A percentile compares a stretch with the other conserved stretches of the same genome.
Evolutionary conservation across 169 alveolate genomes (phyloP).

Genomic region (Cyclospora cayetanensis): DNA sequence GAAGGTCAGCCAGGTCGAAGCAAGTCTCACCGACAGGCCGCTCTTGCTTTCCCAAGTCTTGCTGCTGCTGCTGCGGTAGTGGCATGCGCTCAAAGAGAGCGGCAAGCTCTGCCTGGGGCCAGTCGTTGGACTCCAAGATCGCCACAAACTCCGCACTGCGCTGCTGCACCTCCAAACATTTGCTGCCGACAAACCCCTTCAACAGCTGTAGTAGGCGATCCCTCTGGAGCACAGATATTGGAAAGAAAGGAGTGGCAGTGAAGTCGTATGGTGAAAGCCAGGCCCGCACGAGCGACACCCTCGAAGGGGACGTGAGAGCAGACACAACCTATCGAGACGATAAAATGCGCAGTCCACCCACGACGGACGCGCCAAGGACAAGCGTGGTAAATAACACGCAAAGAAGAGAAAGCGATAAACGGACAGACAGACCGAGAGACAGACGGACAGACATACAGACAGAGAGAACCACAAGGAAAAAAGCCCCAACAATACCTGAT

Average conservation of each 20-base stretch:
- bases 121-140: slow-evolving; percentile 40
- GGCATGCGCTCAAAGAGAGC: slow-evolving; percentile 58
- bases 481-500: slow-evolving; percentile 12
- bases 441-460: background rate
- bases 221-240: background rate
- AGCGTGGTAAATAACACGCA: too few species aligned
- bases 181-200: background rate
- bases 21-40: slow-evolving; percentile 44
- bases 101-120: slow-evolving; percentile 9
- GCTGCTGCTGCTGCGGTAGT: slow-evolving; percentile 5
- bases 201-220: background rate
- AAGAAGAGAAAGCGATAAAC: too few species aligned
- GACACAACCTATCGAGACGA: background rate
- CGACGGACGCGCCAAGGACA: too few species aligned
- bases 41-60: background rate
- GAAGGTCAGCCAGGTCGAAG: slow-evolving; percentile 58
- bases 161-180: slow-evolving; percentile 46
- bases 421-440: background rate
- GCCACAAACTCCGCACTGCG: slow-evolving; percentile 29
- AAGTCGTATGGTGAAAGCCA: background rate
- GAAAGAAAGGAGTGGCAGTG: too few species aligned
- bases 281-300: background rate
- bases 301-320: background rate
- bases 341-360: background rate
- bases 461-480: background rate